A percentile compares a stretch with the other conserved stretches of the same genome.
These are phyloP conservation scores for Pythium apleroticum DNA, from an alignment of 352 stramenopile genomes.

Conservation along the genomic window DNA sequence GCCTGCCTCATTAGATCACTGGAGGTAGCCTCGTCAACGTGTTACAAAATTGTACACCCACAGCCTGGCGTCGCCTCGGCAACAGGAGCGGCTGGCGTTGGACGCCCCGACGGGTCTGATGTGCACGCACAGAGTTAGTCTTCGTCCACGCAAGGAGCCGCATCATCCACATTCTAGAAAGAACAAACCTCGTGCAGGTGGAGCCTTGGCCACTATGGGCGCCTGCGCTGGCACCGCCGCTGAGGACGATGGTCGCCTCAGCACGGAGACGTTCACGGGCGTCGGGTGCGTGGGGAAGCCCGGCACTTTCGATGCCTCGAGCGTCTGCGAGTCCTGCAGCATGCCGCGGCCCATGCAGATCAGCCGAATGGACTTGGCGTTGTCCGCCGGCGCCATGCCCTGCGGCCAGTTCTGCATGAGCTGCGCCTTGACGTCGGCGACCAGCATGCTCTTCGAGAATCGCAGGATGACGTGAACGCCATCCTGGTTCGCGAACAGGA, in stretches of 20 bases:
- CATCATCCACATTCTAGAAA: not conserved
- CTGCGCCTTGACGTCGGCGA: conserved; percentile 62
- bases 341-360: conserved; percentile 96
- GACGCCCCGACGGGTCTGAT: conserved; percentile 25
- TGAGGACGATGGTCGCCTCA: conserved; percentile 39
- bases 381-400: conserved; percentile 51
- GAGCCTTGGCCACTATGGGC: conserved; percentile 11
- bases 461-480: conserved; percentile 63
- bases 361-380: conserved; percentile 77
- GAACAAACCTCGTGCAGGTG: conserved; percentile 13
- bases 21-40: not conserved
- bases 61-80: conserved; percentile 50
- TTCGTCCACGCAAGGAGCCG: not conserved
- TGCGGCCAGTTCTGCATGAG: conserved; percentile 70
- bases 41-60: conserved; percentile 57
- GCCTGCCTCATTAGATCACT: conserved; percentile 1
- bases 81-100: conserved; percentile 21
- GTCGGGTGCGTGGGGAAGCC: conserved; percentile 94
- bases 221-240: not conserved
- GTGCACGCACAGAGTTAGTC: conserved; percentile 12
- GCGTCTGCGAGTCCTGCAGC: conserved; percentile 87
- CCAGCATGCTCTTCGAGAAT: conserved; percentile 46
- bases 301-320: conserved; percentile 82
- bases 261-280: conserved; percentile 93
- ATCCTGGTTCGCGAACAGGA: conserved; percentile 86